A percentile compares a stretch with the other conserved stretches of the same genome.
Conservation (phyloP, 768 basidiomycete genomes). For the Porpolomopsis calyptriformis region DNA sequence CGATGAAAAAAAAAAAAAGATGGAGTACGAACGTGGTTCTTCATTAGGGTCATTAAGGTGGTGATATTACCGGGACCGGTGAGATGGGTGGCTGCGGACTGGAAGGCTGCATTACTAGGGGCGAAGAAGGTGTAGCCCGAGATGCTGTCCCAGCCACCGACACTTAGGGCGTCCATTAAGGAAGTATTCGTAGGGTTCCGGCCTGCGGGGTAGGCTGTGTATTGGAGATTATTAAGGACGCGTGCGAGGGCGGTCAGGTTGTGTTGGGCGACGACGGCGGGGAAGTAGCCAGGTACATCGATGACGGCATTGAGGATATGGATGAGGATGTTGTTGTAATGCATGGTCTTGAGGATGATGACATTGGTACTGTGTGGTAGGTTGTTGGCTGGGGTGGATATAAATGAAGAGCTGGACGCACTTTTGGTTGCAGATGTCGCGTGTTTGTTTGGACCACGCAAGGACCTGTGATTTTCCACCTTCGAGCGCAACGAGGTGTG, state of each 20-base stretch:
- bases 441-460: slow-evolving; percentile 26
- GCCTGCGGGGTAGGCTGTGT: neutral
- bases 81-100: slow-evolving; percentile 19
- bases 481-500: slow-evolving; percentile 31
- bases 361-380: slow-evolving; percentile 24
- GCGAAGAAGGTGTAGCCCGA: slow-evolving; percentile 46
- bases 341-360: slow-evolving; percentile 25
- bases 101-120: slow-evolving; percentile 34
- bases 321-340: slow-evolving; percentile 30
- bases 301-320: slow-evolving; percentile 34
- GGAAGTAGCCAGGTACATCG: slow-evolving; percentile 27
- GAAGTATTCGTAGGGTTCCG: neutral
- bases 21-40: slow-evolving; percentile 29
- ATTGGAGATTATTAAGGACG: slow-evolving; percentile 7
- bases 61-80: slow-evolving; percentile 26
- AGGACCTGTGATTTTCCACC: slow-evolving; percentile 37
- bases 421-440: slow-evolving; percentile 31
- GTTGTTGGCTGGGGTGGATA: neutral
- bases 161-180: slow-evolving; percentile 3
- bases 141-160: slow-evolving; percentile 4
- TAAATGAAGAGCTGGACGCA: slow-evolving; percentile 9
- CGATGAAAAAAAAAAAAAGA: slow-evolving; percentile 24
- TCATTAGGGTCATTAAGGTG: slow-evolving; percentile 27
- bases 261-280: slow-evolving; percentile 25
- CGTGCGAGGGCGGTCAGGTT: slow-evolving; percentile 19